These are phyloP conservation scores for Pochonia chlamydosporia DNA, from an alignment of 2,329 filamentous ascomycete genomes.

Conservation along the genomic window DNA sequence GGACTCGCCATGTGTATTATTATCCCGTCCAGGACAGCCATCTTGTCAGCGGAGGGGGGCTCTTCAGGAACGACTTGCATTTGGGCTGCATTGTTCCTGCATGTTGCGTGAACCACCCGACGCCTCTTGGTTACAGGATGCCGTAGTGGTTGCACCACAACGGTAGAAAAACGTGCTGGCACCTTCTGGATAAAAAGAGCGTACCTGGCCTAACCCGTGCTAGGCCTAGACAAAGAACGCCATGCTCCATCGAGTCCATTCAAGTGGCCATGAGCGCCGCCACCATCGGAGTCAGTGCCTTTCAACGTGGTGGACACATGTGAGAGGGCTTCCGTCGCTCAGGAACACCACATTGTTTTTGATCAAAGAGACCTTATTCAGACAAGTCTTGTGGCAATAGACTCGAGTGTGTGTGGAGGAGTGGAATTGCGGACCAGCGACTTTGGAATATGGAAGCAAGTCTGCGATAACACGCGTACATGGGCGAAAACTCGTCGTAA, in stretches of 20 bases:
- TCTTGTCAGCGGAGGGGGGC: too few species aligned
- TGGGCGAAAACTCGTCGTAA: background rate
- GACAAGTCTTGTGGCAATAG: background rate
- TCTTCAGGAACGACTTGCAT: background rate
- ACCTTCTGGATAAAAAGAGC: background rate
- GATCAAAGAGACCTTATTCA: background rate
- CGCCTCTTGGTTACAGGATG: background rate
- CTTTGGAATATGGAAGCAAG: background rate
- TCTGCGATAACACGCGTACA: background rate
- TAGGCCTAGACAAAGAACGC: background rate
- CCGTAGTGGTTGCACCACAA: background rate
- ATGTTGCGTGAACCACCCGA: background rate
- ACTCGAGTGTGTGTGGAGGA: constrained; percentile 1
- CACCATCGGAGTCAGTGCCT: background rate
- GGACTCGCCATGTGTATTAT: too few species aligned
- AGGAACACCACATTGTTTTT: background rate
- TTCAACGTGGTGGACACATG: background rate
- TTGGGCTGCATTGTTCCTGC: background rate
- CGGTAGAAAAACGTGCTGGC: background rate
- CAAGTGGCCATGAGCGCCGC: background rate
- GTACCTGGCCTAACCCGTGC: background rate
- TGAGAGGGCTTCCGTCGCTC: background rate
- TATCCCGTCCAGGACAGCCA: too few species aligned
- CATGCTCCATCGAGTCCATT: background rate
- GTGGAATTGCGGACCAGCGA: background rate